Base-by-base conservation (phyloP, 2,329 filamentous ascomycete genomes). In the Aspergillus hortae region DNA sequence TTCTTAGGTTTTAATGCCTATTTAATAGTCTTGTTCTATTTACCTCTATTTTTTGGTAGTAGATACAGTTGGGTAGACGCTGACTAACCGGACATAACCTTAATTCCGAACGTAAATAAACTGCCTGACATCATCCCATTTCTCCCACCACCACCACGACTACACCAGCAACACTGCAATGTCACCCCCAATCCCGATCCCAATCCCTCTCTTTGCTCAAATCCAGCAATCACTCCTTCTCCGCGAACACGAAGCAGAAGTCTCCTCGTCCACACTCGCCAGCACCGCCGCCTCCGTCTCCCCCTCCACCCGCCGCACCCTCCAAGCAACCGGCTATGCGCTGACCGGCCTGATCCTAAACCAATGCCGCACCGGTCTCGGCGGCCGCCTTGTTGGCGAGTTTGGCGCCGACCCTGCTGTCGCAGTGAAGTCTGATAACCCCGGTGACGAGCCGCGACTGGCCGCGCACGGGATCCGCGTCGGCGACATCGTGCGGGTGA, bases 341-440 rank as follows among this genome's bases (percentile, higher is more conserved):
- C 48, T 74, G 3, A 74, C 69, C 1, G 72, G 71, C 0, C 82
- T 97, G 7, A 75, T 82, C 30, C 76, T 95, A 32, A 77, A 81
- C 10, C 86, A 88, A 15, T 88, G 89, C 66, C 86, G 92, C 27
- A 99, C 94, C 0, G 94, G 94, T 0, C 78, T 96, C 35, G 94
- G 92, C 14, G 94, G 94, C n/a, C 89, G 90, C 58, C 90, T 89
- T 0, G 87, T 99, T 1, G 76, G 96, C 3, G 92, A 96, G 69
- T 83, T 99, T 5, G 77, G 75, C 1, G 70, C 74, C 1, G 92
- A 96, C 64, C 74, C 82, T n/a, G 88, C 90, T 0, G 81, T 87
- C 2, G 78, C 81, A 58, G 40, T 11, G 53, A 48, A 61, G 4
- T 71, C 80, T 50, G 21, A 7, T 9, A 15, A 46, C 12, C 60